Evolutionary conservation across 1,284 basidiomycete species (phyloP), one percentile per base, ranked within the genome.

Genomic region (Moniliophthora roreri): DNA sequence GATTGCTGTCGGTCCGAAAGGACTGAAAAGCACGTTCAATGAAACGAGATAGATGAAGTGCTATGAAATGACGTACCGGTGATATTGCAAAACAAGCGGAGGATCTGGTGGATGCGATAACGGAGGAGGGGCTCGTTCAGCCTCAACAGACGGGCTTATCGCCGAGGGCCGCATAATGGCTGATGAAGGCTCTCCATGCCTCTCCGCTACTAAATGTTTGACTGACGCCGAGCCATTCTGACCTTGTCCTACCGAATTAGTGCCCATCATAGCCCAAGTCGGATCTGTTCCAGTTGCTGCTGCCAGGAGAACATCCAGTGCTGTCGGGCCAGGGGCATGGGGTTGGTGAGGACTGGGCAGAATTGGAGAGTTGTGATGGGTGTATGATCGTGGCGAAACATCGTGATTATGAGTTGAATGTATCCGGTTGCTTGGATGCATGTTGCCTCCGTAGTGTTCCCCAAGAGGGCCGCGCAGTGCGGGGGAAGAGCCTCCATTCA

Each of bases 1-100:
- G 38, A 52, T 53, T 16, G 55, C 55, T 15, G 55, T 56, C 23
- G 55, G 55, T 18, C 55, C 55, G 35, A 56, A 53, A 6, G 55
- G 38, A 23, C 55, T 56, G 36, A 15, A 49, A 45, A 9, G 24
- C 7, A 7, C 11, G 26, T 13, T 34, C 2, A 45, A 21, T 24
- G 9, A 16, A 6, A n/a, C 7, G 6, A 38, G 9, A 45, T 50
- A 34, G 20, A 37, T 35, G 20, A 37, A 20, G 28, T 45, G n/a
- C 6, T 7, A 15, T 5, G 21, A 24, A 18, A 16, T 11, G 4
- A 23, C 37, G 20, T 35, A 55, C 53, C 53, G 41, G 34, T 55
- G 40, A 28, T 55, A 55, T 21, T 51, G 53, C 10, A 55, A 38
- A 15, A 55, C 53, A 18, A 55, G 34, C 2, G 53, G 53, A 15